phyloP scores from a whole-genome alignment of 2,329 filamentous ascomycete genomes.

The Bipolaris zeicola region DNA sequence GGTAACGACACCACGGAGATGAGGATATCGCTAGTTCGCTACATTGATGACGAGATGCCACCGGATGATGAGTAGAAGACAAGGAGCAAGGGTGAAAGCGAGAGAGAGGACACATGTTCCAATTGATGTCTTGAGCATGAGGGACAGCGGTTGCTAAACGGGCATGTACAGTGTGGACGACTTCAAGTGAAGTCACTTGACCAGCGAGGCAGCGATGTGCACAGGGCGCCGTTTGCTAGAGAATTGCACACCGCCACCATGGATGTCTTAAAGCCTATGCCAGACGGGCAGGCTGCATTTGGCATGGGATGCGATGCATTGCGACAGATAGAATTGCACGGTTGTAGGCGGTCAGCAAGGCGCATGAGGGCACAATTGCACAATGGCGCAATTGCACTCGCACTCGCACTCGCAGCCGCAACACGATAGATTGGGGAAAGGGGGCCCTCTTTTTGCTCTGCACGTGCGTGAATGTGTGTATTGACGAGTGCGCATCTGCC shows the following conservation, averaged over 20 bases:
- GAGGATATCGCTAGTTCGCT: conserved; percentile 87
- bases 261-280: neutral
- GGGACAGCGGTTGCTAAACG: neutral
- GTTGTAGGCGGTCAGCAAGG: conserved; percentile 6
- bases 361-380: conserved; percentile 10
- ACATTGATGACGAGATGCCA: conserved; percentile 97
- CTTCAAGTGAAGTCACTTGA: neutral
- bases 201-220: neutral
- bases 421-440: conserved; percentile 1
- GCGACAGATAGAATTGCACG: conserved; percentile 11
- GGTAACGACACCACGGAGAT: conserved; percentile 98
- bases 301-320: neutral
- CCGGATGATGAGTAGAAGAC: conserved; percentile 84
- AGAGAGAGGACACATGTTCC: neutral
- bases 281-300: neutral
- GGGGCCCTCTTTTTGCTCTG: neutral
- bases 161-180: neutral
- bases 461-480: conserved; percentile 2
- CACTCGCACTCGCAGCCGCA: neutral
- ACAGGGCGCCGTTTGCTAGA: neutral
- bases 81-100: too few species aligned
- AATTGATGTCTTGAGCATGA: neutral
- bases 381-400: conserved; percentile 15
- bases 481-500: neutral
- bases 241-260: conserved; percentile 5